phyloP scores from a whole-genome alignment of 257 asterid species.

The Gardenia jasminoides region DNA sequence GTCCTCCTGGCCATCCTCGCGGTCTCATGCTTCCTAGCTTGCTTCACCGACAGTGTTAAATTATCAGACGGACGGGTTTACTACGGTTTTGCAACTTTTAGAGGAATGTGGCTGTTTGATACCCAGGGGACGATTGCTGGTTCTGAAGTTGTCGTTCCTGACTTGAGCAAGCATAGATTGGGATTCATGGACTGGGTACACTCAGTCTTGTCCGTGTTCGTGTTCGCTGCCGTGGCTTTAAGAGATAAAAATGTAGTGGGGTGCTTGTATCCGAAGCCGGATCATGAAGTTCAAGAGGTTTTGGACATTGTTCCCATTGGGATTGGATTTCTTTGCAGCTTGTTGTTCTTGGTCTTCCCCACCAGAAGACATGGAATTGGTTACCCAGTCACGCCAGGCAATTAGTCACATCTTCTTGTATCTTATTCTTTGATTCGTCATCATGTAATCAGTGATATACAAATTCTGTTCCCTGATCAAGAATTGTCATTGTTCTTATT shows the following conservation, averaged over 20 bases:
- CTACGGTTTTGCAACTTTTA: slow-evolving; percentile 54
- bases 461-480: too few relatives aligned
- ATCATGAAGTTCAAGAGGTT: slow-evolving; percentile 37
- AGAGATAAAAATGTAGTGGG: slow-evolving; percentile 61
- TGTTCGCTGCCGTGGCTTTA: slow-evolving; percentile 61
- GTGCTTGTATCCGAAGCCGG: slow-evolving; percentile 58
- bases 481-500: too few relatives aligned
- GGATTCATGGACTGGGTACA: slow-evolving; percentile 50
- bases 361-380: slow-evolving; percentile 72
- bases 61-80: slow-evolving; percentile 44
- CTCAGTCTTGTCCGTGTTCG: slow-evolving; percentile 46
- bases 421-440: background rate
- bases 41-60: slow-evolving; percentile 59
- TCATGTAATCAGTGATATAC: background rate
- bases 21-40: slow-evolving; percentile 56
- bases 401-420: background rate
- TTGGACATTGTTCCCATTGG: slow-evolving; percentile 55
- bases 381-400: slow-evolving; percentile 49
- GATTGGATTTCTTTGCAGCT: slow-evolving; percentile 49
- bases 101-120: slow-evolving; percentile 66
- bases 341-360: slow-evolving; percentile 61
- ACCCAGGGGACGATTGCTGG: slow-evolving; percentile 7
- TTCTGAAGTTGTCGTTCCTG: slow-evolving; percentile 26
- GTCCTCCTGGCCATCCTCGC: slow-evolving; percentile 44
- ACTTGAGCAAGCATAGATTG: slow-evolving; percentile 38